A percentile compares a stretch with the other conserved stretches of the same genome.
Conservation (phyloP, 306 rosid genomes). For the Ochetophila trinervis region DNA sequence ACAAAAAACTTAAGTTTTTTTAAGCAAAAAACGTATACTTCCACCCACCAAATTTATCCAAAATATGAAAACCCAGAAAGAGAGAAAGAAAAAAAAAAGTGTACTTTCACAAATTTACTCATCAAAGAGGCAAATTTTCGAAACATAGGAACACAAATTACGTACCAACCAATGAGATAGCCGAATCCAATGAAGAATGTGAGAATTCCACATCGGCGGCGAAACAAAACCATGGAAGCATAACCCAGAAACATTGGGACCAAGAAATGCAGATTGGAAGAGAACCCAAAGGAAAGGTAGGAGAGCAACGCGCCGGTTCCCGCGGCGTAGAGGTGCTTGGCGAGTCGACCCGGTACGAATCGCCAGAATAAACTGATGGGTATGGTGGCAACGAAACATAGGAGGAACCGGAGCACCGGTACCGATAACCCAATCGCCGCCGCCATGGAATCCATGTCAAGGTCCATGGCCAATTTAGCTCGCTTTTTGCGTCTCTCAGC, state of each 20-base stretch:
- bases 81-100: not conserved
- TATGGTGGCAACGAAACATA: conserved; percentile 78
- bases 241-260: conserved; percentile 79
- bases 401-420: conserved; percentile 81
- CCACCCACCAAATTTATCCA: not conserved
- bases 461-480: conserved; percentile 51
- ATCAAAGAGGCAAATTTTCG: not conserved
- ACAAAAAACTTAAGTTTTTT: conserved; percentile 29
- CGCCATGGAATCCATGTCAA: conserved; percentile 80
- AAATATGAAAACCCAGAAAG: not conserved
- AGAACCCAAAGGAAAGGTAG: conserved; percentile 79
- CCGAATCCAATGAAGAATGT: conserved; percentile 80
- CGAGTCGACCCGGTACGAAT: conserved; percentile 54
- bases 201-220: conserved; percentile 64
- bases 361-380: conserved; percentile 78
- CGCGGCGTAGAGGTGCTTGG: conserved; percentile 74
- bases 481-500: not conserved
- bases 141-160: not conserved
- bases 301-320: conserved; percentile 66
- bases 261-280: conserved; percentile 79
- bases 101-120: not conserved
- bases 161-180: conserved; percentile 82
- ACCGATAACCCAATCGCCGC: conserved; percentile 74
- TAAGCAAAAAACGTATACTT: conserved; percentile 7
- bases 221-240: conserved; percentile 70